phyloP scores from a whole-genome alignment of 31 red algal genomes.

The Odonthalia washingtoniensis region DNA sequence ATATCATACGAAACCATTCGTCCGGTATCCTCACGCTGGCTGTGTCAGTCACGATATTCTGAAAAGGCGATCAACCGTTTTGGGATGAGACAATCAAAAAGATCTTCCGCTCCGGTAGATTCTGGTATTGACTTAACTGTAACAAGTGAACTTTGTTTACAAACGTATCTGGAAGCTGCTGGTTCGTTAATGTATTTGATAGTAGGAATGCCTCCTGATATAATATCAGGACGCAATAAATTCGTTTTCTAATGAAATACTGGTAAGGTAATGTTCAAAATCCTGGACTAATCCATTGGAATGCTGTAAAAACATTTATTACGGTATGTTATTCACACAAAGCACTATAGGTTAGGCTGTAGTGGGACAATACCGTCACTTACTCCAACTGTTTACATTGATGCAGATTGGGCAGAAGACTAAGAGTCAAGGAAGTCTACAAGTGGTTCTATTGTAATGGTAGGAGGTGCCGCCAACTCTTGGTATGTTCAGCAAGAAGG shows the following conservation, averaged over 20 bases:
- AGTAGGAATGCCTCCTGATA: neutral
- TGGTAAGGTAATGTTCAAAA: neutral
- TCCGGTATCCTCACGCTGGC: neutral
- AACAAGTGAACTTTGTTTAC: neutral
- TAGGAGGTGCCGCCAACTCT: neutral
- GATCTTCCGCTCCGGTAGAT: constrained; percentile 5
- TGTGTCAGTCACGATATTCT: constrained; percentile 13
- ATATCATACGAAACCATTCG: constrained; percentile 5
- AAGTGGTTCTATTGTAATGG: neutral
- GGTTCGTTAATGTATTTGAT: too few species aligned
- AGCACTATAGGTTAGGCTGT: neutral
- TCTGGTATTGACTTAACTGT: neutral
- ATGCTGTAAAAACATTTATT: neutral
- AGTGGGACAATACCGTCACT: neutral
- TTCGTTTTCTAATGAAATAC: neutral
- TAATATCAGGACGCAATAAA: neutral
- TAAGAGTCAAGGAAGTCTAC: neutral
- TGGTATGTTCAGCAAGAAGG: constrained; percentile 14
- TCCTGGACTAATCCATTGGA: neutral
- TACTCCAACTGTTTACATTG: neutral
- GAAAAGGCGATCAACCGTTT: constrained; percentile 14
- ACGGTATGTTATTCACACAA: neutral
- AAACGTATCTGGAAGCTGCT: neutral
- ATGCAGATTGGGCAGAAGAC: neutral
- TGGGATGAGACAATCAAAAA: constrained; percentile 6